Percentiles rank a stretch among this genome's conserved stretches.
These are phyloP conservation scores for Tolypocladium capitatum DNA, from an alignment of 2,329 filamentous ascomycete species.

Conservation along the genomic window DNA sequence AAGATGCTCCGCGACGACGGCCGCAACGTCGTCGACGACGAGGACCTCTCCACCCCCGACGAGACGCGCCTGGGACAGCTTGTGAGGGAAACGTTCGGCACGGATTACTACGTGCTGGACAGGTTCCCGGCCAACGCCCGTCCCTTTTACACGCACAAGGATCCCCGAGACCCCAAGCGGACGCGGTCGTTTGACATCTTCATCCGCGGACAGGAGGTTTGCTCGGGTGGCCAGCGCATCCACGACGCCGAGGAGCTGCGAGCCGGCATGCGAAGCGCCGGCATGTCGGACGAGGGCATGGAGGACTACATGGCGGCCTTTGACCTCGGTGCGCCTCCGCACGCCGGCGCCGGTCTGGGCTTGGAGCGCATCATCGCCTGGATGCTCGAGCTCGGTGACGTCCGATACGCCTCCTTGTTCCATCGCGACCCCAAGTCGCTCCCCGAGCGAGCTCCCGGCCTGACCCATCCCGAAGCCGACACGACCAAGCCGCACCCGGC, in stretches of 20 bases:
- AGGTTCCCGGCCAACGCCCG: slow-evolving; percentile 77
- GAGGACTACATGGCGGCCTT: slow-evolving; percentile 84
- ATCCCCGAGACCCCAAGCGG: slow-evolving; percentile 54
- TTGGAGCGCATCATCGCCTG: slow-evolving; percentile 82
- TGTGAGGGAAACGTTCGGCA: slow-evolving; percentile 73
- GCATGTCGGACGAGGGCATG: slow-evolving; percentile 71
- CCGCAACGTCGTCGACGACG: slow-evolving; percentile 67
- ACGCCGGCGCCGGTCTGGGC: slow-evolving; percentile 81
- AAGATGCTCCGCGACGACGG: slow-evolving; percentile 73
- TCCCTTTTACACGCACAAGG: slow-evolving; percentile 85
- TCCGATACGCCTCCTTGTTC: slow-evolving; percentile 77
- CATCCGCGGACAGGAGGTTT: slow-evolving; percentile 82
- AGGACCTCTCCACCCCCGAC: slow-evolving; percentile 74
- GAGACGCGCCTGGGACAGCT: slow-evolving; percentile 77
- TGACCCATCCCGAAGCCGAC: slow-evolving; percentile 81
- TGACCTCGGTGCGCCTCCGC: slow-evolving; percentile 75
- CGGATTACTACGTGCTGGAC: slow-evolving; percentile 89
- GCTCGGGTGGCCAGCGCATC: slow-evolving; percentile 86
- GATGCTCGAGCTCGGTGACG: slow-evolving; percentile 75
- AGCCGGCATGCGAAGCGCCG: slow-evolving; percentile 60
- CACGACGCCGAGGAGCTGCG: slow-evolving; percentile 65
- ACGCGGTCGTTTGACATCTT: slow-evolving; percentile 97
- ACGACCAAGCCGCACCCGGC: slow-evolving; percentile 41
- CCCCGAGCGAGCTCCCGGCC: slow-evolving; percentile 48
- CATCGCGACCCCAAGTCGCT: slow-evolving; percentile 80